A percentile compares a stretch with the other conserved stretches of the same genome.
Conservation (phyloP, 192 early-diverging fungal species). For the Entophlyctis helioformis region DNA sequence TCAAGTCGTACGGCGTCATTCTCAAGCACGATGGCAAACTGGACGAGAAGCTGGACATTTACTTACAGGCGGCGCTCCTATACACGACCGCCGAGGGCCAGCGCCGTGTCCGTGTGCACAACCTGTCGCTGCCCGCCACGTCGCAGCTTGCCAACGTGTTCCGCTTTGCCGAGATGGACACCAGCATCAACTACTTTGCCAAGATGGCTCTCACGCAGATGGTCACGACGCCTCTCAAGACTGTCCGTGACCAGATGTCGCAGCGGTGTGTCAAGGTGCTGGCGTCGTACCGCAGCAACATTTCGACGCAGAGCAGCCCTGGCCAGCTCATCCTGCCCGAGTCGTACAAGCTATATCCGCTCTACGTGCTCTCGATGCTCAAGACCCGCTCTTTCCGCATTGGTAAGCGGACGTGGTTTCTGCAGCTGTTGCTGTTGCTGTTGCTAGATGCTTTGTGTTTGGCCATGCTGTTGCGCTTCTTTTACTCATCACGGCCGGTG, state of each 20-base stretch:
- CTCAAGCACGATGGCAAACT: constrained; percentile 84
- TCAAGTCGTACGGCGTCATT: constrained; percentile 68
- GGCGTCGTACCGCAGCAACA: constrained; percentile 82
- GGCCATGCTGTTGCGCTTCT: background rate
- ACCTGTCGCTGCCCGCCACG: constrained; percentile 66
- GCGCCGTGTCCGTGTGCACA: constrained; percentile 87
- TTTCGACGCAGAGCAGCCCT: constrained; percentile 73
- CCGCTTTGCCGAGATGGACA: constrained; percentile 83
- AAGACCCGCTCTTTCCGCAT: constrained; percentile 74
- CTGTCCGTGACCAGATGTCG: constrained; percentile 69
- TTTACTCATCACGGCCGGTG: background rate
- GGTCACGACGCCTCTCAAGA: constrained; percentile 52
- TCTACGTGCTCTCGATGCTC: constrained; percentile 72
- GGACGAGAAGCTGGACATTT: constrained; percentile 62
- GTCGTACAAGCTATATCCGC: constrained; percentile 84
- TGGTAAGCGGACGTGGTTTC: constrained; percentile 24
- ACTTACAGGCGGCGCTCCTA: constrained; percentile 85
- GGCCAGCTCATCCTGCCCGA: constrained; percentile 95
- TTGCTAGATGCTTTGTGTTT: background rate
- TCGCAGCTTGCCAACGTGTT: constrained; percentile 69
- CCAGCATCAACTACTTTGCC: constrained; percentile 72
- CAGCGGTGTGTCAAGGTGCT: constrained; percentile 82
- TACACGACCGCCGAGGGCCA: constrained; percentile 86
- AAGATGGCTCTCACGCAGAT: constrained; percentile 74
- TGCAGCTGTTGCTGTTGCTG: too few species aligned